Percentiles rank a stretch among this genome's conserved stretches.
These are phyloP conservation scores for Scheffersomyces amazonensis DNA, from an alignment of 805 yeast species.

Conservation along the genomic window DNA sequence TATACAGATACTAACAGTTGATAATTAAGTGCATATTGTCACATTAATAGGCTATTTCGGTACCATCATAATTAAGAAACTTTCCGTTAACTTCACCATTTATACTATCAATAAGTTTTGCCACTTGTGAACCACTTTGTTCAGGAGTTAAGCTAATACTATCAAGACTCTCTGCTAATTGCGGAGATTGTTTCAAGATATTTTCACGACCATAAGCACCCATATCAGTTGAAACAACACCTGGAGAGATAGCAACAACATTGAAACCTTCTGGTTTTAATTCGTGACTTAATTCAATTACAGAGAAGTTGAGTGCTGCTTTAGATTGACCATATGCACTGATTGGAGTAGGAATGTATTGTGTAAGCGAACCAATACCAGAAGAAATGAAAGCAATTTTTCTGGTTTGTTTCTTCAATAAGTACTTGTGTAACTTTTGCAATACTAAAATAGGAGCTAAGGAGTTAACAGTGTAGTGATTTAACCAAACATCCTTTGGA, in stretches of 20 bases:
- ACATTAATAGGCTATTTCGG: neutral
- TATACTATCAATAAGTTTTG: slow-evolving; percentile 41
- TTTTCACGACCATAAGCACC: slow-evolving; percentile 4
- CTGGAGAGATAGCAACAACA: slow-evolving; percentile 36
- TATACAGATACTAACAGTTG: too few species aligned
- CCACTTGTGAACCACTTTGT: slow-evolving; percentile 18
- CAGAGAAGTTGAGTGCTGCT: slow-evolving; percentile 30
- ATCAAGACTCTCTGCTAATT: neutral
- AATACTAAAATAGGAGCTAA: neutral
- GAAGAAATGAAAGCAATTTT: neutral
- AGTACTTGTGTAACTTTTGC: neutral
- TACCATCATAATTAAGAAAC: neutral
- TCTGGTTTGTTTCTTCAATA: neutral
- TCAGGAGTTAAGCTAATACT: neutral
- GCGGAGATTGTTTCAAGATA: neutral
- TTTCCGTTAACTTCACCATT: neutral
- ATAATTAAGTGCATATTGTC: too few species aligned
- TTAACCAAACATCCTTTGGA: neutral
- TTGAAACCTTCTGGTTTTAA: slow-evolving; percentile 11
- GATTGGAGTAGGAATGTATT: neutral
- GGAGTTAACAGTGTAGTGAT: neutral
- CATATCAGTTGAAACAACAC: slow-evolving; percentile 36
- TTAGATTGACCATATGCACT: slow-evolving; percentile 35
- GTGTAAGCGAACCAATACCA: neutral
- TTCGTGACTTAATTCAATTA: slow-evolving; percentile 22